phyloP scores from a whole-genome alignment of 2,329 filamentous ascomycete genomes.

The Colletotrichum tabaci region DNA sequence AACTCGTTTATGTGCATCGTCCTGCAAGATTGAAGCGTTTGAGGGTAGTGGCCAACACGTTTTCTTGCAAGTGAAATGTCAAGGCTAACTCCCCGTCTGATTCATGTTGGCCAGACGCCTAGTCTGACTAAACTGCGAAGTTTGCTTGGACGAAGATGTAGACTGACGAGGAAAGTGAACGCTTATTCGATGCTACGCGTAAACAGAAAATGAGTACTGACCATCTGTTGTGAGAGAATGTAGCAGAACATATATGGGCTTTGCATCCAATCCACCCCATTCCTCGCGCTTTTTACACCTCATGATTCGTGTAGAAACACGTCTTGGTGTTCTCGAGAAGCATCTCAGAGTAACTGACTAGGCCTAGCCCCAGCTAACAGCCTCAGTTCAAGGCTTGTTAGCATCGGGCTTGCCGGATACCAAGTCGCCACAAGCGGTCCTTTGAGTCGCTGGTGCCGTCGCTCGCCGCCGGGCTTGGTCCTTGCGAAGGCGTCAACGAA shows the following conservation, averaged over 20 bases:
- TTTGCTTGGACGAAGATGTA: too few relatives aligned
- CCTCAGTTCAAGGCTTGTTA: conserved; percentile 66
- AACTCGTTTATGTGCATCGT: not conserved
- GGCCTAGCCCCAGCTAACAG: conserved; percentile 60
- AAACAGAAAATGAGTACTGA: not conserved
- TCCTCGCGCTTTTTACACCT: not conserved
- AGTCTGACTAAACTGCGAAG: too few relatives aligned
- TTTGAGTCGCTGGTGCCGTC: conserved; percentile 56
- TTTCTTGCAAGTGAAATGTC: too few relatives aligned
- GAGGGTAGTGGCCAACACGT: not conserved
- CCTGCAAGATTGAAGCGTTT: too few relatives aligned
- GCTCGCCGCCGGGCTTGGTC: conserved; percentile 74
- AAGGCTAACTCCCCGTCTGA: too few relatives aligned
- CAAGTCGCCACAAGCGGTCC: conserved; percentile 53
- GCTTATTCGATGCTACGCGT: not conserved
- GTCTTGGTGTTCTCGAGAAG: conserved; percentile 45
- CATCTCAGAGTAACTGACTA: conserved; percentile 43
- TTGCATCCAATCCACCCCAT: not conserved
- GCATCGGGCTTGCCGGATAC: conserved; percentile 58
- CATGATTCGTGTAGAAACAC: conserved; percentile 22
- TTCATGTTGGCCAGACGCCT: too few relatives aligned
- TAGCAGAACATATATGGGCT: not conserved
- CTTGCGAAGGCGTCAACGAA: conserved; percentile 76
- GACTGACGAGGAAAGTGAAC: too few relatives aligned
- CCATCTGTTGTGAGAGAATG: not conserved